phyloP scores from a whole-genome alignment of 768 basidiomycete species.

The Dioszegia crocea region DNA sequence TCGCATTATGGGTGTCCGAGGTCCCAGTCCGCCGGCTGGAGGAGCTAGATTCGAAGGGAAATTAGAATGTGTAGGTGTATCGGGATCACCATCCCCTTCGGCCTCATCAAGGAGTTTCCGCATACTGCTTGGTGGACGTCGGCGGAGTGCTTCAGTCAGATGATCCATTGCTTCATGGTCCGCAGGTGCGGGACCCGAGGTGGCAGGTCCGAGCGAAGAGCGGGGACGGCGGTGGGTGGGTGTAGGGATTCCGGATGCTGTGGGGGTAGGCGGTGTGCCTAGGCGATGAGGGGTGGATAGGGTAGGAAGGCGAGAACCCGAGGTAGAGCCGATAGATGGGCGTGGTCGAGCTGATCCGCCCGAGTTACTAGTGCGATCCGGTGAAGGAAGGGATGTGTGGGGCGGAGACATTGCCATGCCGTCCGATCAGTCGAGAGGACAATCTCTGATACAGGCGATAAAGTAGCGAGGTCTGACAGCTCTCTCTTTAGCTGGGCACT shows the following conservation, averaged over 20 bases:
- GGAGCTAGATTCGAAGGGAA: not conserved
- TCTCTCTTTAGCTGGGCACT: no score
- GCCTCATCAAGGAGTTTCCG: constrained; percentile 7
- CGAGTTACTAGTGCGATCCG: no score
- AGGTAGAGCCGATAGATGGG: not conserved
- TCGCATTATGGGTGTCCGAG: constrained; percentile 7
- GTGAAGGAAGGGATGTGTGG: no score
- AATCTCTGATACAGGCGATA: no score
- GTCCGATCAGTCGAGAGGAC: no score
- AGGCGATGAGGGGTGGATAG: constrained; percentile 37
- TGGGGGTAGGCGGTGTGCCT: constrained; percentile 22
- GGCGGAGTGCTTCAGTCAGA: constrained; percentile 33
- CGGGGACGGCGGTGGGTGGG: constrained; percentile 37
- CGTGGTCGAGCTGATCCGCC: no score
- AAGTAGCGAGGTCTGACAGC: no score
- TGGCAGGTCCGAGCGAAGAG: constrained; percentile 30
- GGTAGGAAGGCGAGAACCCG: constrained; percentile 36
- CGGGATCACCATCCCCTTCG: constrained; percentile 19
- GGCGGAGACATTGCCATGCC: no score
- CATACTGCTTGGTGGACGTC: constrained; percentile 34
- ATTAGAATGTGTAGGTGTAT: constrained; percentile 23
- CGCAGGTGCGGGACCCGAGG: not conserved
- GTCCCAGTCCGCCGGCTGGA: not conserved
- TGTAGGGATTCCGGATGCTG: constrained; percentile 39
- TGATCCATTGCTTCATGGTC: constrained; percentile 24